Evolutionary conservation across 805 yeast genomes (phyloP), one percentile per base, ranked within the genome.

Genomic region (Wickerhamiella spandovensis): DNA sequence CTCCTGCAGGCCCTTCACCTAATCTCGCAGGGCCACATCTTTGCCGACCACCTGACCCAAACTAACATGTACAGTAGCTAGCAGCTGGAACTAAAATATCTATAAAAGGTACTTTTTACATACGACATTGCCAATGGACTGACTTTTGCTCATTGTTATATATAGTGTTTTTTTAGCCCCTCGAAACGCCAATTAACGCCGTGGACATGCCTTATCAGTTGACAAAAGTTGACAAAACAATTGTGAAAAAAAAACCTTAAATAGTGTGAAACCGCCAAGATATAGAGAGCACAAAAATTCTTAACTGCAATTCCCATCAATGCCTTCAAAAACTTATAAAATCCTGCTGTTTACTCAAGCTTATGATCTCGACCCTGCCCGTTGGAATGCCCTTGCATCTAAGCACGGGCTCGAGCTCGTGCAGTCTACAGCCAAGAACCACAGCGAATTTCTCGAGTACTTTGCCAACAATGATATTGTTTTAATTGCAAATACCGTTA

Each of bases 371-470:
- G 32, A 28, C 12, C 32, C 32, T 4, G 32, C 15, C 12, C 32
- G 32, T 4, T 85, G 92, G 90, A 67, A 70, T n/a, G 68, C 73
- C 23, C 66, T 84, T 50, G 57, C 61, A 10, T 59, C 72, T 43
- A 59, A 73, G 7, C 65, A 52, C 38, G 49, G 68, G 18, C 75
- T 72, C 5, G 72, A 77, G 45, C 70, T 81, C n/a, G 60, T 79
- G 20, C 67, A 56, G 10, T 44, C 60, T 15, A 69, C 74, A 3
- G 60, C 66, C 3, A 65, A 65, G 45, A 59, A 68, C 23, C 64
- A 76, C 43, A 63, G 56, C n/a, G 72, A 73, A 57, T 71, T 74
- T 57, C 52, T 73, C 23, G 39, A 57, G 17, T 70, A 69, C 48
- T 55, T 63, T 66, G 55, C 64, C 30, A 55, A 63, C 32, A 67